Percentiles rank a stretch among this genome's conserved stretches.
These are phyloP conservation scores for Pestalotiopsis fici DNA, from an alignment of 2,329 filamentous ascomycete species.

Conservation along the genomic window DNA sequence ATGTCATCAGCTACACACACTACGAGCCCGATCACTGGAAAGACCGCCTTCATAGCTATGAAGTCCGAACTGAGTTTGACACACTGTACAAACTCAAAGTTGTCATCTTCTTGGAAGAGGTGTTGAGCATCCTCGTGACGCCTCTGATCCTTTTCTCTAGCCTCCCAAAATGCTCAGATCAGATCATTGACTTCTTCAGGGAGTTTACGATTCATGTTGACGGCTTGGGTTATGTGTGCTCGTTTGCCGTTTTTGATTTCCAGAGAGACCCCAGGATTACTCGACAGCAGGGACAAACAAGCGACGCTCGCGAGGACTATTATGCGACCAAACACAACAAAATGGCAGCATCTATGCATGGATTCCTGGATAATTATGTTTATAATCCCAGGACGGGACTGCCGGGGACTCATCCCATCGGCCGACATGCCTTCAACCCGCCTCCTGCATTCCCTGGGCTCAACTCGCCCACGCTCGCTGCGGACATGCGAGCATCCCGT, in stretches of 20 bases:
- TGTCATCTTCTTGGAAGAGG: conserved; percentile 88
- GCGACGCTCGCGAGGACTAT: conserved; percentile 86
- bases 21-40: conserved; percentile 91
- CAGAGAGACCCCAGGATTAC: conserved; percentile 69
- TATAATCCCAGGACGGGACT: conserved; percentile 71
- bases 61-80: conserved; percentile 89
- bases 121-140: conserved; percentile 88
- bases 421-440: conserved; percentile 67
- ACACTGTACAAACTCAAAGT: conserved; percentile 90
- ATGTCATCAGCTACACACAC: conserved; percentile 90
- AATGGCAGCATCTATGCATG: conserved; percentile 96
- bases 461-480: conserved; percentile 60
- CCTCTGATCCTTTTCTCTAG: conserved; percentile 87
- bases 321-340: conserved; percentile 95
- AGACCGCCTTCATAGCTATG: conserved; percentile 85
- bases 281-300: conserved; percentile 36
- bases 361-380: conserved; percentile 91
- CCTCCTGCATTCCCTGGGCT: conserved; percentile 75
- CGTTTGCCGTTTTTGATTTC: conserved; percentile 96
- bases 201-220: conserved; percentile 98
- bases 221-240: conserved; percentile 93
- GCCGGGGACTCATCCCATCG: conserved; percentile 55
- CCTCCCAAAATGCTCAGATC: conserved; percentile 84
- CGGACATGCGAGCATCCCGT: conserved; percentile 56
- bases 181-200: conserved; percentile 95